These are phyloP conservation scores for Exophiala aquamarina DNA, from an alignment of 2,329 filamentous ascomycete species.

Conservation along the genomic window DNA sequence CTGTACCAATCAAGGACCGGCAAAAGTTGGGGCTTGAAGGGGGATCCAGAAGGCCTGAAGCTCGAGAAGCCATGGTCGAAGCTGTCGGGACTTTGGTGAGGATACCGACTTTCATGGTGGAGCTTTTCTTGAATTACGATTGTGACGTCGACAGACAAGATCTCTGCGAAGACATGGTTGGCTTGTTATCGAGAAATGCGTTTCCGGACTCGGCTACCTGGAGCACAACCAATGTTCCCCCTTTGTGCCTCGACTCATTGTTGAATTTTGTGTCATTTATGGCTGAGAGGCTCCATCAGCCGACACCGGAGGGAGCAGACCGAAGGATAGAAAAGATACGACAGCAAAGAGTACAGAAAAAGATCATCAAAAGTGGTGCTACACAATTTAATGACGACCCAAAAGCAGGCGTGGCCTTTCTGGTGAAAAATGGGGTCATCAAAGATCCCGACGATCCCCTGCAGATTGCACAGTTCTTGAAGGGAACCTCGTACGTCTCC, in stretches of 20 bases:
- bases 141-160: constrained; percentile 90
- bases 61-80: constrained; percentile 97
- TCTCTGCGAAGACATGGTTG: constrained; percentile 92
- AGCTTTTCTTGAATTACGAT: constrained; percentile 97
- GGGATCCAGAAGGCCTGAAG: constrained; percentile 87
- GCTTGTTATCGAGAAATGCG: constrained; percentile 86
- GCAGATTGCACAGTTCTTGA: constrained; percentile 83
- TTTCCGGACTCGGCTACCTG: constrained; percentile 96
- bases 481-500: constrained; percentile 81
- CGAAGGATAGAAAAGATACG: constrained; percentile 66
- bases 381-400: constrained; percentile 94
- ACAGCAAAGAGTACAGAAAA: constrained; percentile 76
- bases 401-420: constrained; percentile 81
- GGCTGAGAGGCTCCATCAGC: constrained; percentile 76
- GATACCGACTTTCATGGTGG: constrained; percentile 91
- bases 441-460: constrained; percentile 69
- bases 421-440: constrained; percentile 84
- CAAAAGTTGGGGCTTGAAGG: constrained; percentile 92
- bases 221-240: constrained; percentile 98
- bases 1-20: constrained; percentile 86
- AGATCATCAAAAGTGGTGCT: constrained; percentile 81
- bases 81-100: constrained; percentile 87
- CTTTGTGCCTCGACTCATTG: constrained; percentile 87
- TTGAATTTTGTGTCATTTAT: constrained; percentile 90
- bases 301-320: constrained; percentile 59